A percentile compares a stretch with the other conserved stretches of the same genome.
Evolutionary conservation across 75 land plant species (phyloP).

Genomic region (Gnetum montanum): DNA sequence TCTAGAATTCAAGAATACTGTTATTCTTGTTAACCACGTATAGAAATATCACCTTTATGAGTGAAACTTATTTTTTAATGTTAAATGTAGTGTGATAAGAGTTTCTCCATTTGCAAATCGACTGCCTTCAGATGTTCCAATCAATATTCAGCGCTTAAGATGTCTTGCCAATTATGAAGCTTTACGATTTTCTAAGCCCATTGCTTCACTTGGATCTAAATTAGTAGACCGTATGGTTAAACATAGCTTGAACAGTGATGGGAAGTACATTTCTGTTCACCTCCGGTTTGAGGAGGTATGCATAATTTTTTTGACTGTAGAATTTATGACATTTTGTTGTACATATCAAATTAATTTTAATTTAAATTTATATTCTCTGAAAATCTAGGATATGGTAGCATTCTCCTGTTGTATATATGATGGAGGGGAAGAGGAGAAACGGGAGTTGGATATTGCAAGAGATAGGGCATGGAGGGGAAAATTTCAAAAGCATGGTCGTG

Average conservation of each 20-base stretch:
- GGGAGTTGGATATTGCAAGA: conserved; percentile 52
- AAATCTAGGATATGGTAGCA: conserved; percentile 79
- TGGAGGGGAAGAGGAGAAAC: conserved; percentile 54
- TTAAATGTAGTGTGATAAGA: conserved; percentile 52
- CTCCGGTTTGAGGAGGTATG: conserved; percentile 83
- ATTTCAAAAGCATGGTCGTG: conserved; percentile 42
- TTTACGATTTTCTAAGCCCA: conserved; percentile 59
- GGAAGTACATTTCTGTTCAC: conserved; percentile 78
- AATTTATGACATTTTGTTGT: not conserved
- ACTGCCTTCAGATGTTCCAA: conserved; percentile 51
- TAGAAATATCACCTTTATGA: not conserved
- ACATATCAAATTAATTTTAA: not conserved
- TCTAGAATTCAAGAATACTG: too few species aligned
- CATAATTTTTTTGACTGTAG: not conserved
- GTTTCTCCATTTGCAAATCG: conserved; percentile 88
- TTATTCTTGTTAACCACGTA: too few species aligned
- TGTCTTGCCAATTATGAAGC: conserved; percentile 71
- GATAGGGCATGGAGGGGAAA: conserved; percentile 71
- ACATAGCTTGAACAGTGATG: conserved; percentile 40
- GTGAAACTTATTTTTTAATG: not conserved
- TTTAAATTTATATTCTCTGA: too few species aligned
- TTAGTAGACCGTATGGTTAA: conserved; percentile 54
- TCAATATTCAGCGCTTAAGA: conserved; percentile 46
- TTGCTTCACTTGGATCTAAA: conserved; percentile 32
- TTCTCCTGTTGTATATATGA: conserved; percentile 84